Conservation (phyloP, 805 yeast species). For the Ogataea paraovalis region DNA sequence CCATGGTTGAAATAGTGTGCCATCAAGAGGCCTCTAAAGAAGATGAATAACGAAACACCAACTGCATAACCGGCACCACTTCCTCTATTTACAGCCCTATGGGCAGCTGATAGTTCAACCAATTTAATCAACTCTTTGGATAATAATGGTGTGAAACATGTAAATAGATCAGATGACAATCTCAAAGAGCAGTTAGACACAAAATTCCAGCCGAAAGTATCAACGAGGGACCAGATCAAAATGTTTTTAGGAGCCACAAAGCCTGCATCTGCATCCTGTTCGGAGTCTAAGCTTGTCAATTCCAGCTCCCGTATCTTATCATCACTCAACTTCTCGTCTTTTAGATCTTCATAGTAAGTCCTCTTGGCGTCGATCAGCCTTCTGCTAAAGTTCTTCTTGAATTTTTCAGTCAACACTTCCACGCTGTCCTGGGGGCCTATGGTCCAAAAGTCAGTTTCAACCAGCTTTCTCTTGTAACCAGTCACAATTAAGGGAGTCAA, state of each 20-base stretch:
- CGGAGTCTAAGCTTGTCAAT: background rate
- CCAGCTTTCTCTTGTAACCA: constrained; percentile 54
- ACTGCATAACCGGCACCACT: constrained; percentile 73
- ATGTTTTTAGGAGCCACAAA: constrained; percentile 28
- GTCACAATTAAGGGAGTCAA: constrained; percentile 53
- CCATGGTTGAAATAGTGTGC: constrained; percentile 61
- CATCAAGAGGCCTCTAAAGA: constrained; percentile 42
- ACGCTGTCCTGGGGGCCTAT: constrained; percentile 39
- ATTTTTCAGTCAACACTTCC: constrained; percentile 34
- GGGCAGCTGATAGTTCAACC: constrained; percentile 47
- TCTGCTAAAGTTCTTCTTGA: constrained; percentile 30
- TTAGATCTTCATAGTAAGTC: background rate
- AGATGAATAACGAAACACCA: constrained; percentile 57
- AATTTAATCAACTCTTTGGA: constrained; percentile 59
- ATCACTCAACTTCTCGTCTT: background rate
- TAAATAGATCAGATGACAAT: constrained; percentile 39
- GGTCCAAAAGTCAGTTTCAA: constrained; percentile 54
- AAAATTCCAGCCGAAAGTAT: constrained; percentile 46
- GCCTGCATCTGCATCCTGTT: constrained; percentile 8
- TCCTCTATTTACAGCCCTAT: constrained; percentile 40
- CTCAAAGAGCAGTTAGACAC: constrained; percentile 36
- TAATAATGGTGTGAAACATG: constrained; percentile 59
- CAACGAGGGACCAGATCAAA: constrained; percentile 28
- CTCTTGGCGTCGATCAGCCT: constrained; percentile 22
- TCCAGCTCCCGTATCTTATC: background rate